A percentile compares a stretch with the other conserved stretches of the same genome.
These are phyloP conservation scores for Achaetomiella virescens DNA, from an alignment of 495 filamentous ascomycete species.

Conservation along the genomic window DNA sequence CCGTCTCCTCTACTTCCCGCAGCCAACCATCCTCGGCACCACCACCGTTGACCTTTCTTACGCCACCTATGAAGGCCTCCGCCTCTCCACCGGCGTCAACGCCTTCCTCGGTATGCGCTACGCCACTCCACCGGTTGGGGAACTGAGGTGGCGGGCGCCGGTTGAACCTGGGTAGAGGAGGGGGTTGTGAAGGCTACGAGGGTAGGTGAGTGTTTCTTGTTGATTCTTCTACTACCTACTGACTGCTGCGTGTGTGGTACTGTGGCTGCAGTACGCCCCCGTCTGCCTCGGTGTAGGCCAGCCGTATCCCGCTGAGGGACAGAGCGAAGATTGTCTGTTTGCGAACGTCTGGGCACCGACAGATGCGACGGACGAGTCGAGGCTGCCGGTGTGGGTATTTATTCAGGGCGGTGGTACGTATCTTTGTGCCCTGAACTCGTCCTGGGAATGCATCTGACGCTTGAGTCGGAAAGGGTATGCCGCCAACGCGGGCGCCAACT, in stretches of 20 bases:
- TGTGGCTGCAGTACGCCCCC: constrained; percentile 37
- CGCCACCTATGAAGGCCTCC: constrained; percentile 34
- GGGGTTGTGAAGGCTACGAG: constrained; percentile 23
- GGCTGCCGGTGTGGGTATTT: constrained; percentile 64
- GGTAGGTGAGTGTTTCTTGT: constrained; percentile 12
- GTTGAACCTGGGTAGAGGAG: constrained; percentile 18
- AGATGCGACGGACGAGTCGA: constrained; percentile 40
- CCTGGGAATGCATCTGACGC: not conserved
- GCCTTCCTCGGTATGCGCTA: constrained; percentile 42
- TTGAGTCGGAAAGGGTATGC: constrained; percentile 45
- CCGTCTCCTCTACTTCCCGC: not conserved
- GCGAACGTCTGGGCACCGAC: constrained; percentile 66
- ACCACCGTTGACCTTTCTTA: constrained; percentile 36
- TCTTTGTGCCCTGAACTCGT: not conserved
- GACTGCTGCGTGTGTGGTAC: too few relatives aligned
- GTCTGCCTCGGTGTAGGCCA: constrained; percentile 47
- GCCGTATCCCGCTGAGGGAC: constrained; percentile 28
- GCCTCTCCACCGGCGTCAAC: constrained; percentile 30
- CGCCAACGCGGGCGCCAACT: constrained; percentile 55
- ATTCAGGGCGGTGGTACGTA: constrained; percentile 63
- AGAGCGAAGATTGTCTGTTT: constrained; percentile 70
- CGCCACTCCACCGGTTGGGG: constrained; percentile 36
- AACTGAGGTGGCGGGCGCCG: constrained; percentile 38
- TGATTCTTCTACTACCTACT: not conserved
- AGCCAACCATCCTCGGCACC: constrained; percentile 9